These are phyloP conservation scores for Laguncularia racemosa DNA, from an alignment of 345 rosid species.

Conservation along the genomic window DNA sequence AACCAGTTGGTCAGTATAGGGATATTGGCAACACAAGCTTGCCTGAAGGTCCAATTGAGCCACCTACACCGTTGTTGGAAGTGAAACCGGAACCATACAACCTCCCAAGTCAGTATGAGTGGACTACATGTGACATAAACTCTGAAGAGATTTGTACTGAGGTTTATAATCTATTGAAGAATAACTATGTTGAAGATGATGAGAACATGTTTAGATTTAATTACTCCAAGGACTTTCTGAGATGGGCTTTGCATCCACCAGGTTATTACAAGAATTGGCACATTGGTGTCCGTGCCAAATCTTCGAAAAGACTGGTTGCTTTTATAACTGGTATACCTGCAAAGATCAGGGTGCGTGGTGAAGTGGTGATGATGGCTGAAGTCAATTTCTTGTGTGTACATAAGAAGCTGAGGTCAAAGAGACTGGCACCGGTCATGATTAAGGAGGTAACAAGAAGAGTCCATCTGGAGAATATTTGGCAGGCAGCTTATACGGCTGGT, in stretches of 20 bases:
- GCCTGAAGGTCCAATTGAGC: slow-evolving; percentile 80
- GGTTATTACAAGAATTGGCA: slow-evolving; percentile 82
- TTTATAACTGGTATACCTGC: slow-evolving; percentile 91
- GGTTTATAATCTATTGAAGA: slow-evolving; percentile 75
- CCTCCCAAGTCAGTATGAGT: slow-evolving; percentile 69
- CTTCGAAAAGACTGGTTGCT: slow-evolving; percentile 80
- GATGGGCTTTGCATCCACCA: slow-evolving; percentile 89
- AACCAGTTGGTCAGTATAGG: slow-evolving; percentile 82
- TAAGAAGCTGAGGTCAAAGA: slow-evolving; percentile 89
- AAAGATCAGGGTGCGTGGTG: slow-evolving; percentile 68
- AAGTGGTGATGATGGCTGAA: slow-evolving; percentile 85
- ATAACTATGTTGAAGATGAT: slow-evolving; percentile 87
- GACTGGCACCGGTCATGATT: slow-evolving; percentile 95
- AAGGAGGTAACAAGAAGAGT: slow-evolving; percentile 95
- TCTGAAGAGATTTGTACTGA: slow-evolving; percentile 69
- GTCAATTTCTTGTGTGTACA: slow-evolving; percentile 92
- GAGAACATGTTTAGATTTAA: slow-evolving; percentile 97
- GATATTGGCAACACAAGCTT: slow-evolving; percentile 62
- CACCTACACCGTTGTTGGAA: slow-evolving; percentile 52
- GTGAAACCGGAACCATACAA: slow-evolving; percentile 90
- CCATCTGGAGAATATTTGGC: slow-evolving; percentile 91
- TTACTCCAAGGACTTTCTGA: slow-evolving; percentile 87
- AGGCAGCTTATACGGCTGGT: slow-evolving; percentile 94
- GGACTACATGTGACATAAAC: slow-evolving; percentile 82
- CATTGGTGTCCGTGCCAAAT: slow-evolving; percentile 79